Percentiles rank a stretch among this genome's conserved stretches.
Conservation (phyloP, 805 yeast genomes). For the Kazachstania kunashirensis region DNA sequence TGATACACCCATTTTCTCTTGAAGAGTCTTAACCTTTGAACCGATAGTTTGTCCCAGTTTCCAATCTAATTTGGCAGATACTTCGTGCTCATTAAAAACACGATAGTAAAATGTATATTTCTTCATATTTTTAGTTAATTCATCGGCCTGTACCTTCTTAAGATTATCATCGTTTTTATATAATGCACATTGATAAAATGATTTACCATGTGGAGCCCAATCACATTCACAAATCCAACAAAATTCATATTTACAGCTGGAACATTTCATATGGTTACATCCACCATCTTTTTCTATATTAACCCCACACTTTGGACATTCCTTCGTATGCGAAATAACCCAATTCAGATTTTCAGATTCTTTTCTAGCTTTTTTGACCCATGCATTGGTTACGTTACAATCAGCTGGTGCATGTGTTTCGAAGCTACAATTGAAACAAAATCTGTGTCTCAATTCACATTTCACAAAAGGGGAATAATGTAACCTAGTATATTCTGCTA, state of each 20-base stretch:
- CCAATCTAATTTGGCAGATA: slow-evolving; percentile 63
- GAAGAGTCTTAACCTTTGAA: slow-evolving; percentile 51
- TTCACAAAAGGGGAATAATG: slow-evolving; percentile 52
- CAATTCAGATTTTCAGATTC: slow-evolving; percentile 85
- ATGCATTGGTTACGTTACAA: slow-evolving; percentile 53
- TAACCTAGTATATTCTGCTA: slow-evolving; percentile 20
- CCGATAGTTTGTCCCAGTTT: slow-evolving; percentile 55
- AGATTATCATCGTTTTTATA: slow-evolving; percentile 37
- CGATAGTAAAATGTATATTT: slow-evolving; percentile 69
- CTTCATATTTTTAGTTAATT: slow-evolving; percentile 34
- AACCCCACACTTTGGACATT: slow-evolving; percentile 74
- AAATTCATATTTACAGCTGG: slow-evolving; percentile 65
- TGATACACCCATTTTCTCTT: slow-evolving; percentile 53
- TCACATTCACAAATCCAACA: slow-evolving; percentile 86
- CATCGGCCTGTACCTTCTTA: slow-evolving; percentile 20
- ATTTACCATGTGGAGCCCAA: slow-evolving; percentile 63
- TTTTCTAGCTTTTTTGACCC: slow-evolving; percentile 74
- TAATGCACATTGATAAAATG: slow-evolving; percentile 58
- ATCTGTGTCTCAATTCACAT: slow-evolving; percentile 58
- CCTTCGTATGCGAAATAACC: slow-evolving; percentile 76
- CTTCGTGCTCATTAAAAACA: slow-evolving; percentile 65
- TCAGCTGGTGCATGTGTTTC: slow-evolving; percentile 83
- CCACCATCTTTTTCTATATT: slow-evolving; percentile 92
- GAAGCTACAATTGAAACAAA: slow-evolving; percentile 66
- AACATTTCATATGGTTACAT: slow-evolving; percentile 92